Conservation (phyloP, 257 asterid species). For the Solanum pinnatisectum region DNA sequence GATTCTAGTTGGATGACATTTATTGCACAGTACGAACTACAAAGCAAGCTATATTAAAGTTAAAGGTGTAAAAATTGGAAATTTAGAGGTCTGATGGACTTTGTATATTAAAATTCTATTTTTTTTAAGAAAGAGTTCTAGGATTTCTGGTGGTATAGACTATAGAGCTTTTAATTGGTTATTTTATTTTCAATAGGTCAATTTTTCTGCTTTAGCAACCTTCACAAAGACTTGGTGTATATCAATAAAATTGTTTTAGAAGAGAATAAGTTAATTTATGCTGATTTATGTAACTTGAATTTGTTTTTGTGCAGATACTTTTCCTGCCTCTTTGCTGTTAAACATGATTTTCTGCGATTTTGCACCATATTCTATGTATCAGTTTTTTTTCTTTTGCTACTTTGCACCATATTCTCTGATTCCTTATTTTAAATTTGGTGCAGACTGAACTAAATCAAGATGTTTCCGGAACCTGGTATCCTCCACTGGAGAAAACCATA, state of each 20-base stretch:
- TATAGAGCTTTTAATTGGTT: neutral
- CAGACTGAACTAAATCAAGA: constrained; percentile 73
- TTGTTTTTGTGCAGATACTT: neutral
- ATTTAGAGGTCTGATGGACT: neutral
- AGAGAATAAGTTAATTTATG: neutral
- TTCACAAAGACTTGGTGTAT: neutral
- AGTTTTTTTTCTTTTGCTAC: neutral
- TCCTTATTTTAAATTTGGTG: constrained; percentile 2
- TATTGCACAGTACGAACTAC: neutral
- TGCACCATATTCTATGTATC: neutral
- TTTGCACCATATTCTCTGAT: neutral
- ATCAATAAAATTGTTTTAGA: neutral
- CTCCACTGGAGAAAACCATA: constrained; percentile 95
- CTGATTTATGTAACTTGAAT: neutral
- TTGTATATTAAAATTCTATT: neutral
- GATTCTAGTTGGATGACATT: neutral
- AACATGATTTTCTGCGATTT: neutral
- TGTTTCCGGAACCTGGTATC: constrained; percentile 76
- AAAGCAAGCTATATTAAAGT: neutral
- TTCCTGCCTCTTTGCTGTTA: neutral
- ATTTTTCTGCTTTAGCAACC: neutral
- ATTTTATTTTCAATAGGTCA: neutral
- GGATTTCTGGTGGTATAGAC: neutral
- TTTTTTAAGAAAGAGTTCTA: neutral
- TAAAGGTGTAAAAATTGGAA: neutral